phyloP scores from a whole-genome alignment of 2,329 filamentous ascomycete genomes.

The Fusarium setosum region DNA sequence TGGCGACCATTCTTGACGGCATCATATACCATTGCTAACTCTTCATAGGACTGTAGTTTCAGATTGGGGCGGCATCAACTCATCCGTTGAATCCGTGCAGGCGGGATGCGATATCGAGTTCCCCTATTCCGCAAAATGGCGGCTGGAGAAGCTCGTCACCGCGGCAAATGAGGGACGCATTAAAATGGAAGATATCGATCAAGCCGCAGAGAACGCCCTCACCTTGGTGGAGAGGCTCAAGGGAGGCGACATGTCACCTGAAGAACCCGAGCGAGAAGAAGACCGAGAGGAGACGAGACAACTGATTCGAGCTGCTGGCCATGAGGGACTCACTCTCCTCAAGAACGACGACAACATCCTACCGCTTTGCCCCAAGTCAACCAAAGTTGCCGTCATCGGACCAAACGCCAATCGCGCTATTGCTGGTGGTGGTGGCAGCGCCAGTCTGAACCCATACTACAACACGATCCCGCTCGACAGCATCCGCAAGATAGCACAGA shows the following conservation, averaged over 20 bases:
- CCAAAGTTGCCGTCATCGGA: constrained; percentile 73
- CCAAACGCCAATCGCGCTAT: constrained; percentile 76
- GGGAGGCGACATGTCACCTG: constrained; percentile 66
- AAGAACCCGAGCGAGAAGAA: constrained; percentile 68
- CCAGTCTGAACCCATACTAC: constrained; percentile 76
- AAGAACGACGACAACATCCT: constrained; percentile 72
- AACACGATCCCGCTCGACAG: constrained; percentile 71
- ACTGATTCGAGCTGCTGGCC: constrained; percentile 70
- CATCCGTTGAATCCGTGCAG: constrained; percentile 64
- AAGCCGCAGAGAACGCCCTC: constrained; percentile 69
- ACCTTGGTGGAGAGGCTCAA: constrained; percentile 71
- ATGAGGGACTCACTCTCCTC: constrained; percentile 71
- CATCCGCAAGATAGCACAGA: constrained; percentile 64
- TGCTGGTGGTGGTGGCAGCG: constrained; percentile 75
- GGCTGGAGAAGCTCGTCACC: constrained; percentile 66
- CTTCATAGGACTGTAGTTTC: constrained; percentile 63
- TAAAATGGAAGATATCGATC: constrained; percentile 62
- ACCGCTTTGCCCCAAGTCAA: constrained; percentile 65
- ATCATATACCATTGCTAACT: constrained; percentile 12
- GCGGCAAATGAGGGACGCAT: constrained; percentile 63
- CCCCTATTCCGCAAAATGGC: constrained; percentile 65
- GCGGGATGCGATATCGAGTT: constrained; percentile 70
- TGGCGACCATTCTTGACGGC: background rate
- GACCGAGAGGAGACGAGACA: constrained; percentile 67
- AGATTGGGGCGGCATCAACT: constrained; percentile 70